These are phyloP conservation scores for Calonectria henricotiae DNA, from an alignment of 2,329 filamentous ascomycete species.

Conservation along the genomic window DNA sequence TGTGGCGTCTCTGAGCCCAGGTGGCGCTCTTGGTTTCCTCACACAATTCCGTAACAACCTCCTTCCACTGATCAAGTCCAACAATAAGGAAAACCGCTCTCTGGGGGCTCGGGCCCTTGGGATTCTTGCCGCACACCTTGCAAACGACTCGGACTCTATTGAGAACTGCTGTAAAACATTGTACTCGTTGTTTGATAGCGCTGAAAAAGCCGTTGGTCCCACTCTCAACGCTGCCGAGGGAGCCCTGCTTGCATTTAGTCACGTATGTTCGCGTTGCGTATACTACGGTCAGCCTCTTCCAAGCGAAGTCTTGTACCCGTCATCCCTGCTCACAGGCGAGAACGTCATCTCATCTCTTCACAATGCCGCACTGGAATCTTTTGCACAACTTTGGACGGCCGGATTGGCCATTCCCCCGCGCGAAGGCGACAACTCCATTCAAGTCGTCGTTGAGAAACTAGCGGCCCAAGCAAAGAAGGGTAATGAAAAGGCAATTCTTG, in stretches of 20 bases:
- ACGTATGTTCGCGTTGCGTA: constrained; percentile 63
- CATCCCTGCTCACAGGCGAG: constrained; percentile 55
- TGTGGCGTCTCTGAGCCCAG: constrained; percentile 68
- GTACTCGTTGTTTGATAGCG: constrained; percentile 62
- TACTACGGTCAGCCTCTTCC: constrained; percentile 61
- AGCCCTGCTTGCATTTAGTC: constrained; percentile 63
- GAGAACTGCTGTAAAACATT: constrained; percentile 55
- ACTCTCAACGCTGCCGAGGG: constrained; percentile 66
- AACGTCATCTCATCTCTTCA: constrained; percentile 58
- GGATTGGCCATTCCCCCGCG: constrained; percentile 58
- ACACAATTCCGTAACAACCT: constrained; percentile 68
- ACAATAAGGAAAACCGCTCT: constrained; percentile 78
- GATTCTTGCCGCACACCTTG: constrained; percentile 80
- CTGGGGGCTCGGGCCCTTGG: constrained; percentile 82
- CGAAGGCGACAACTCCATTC: constrained; percentile 54
- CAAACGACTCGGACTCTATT: constrained; percentile 58
- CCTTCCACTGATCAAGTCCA: constrained; percentile 77
- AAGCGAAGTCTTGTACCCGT: constrained; percentile 52
- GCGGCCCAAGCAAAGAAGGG: constrained; percentile 82
- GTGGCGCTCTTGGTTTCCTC: constrained; percentile 68
- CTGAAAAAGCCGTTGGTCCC: constrained; percentile 62
- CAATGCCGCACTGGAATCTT: constrained; percentile 64
- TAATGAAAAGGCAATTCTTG: constrained; percentile 85
- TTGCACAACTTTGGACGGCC: constrained; percentile 66
- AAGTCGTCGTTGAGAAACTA: constrained; percentile 74